Evolutionary conservation across 495 filamentous ascomycete genomes (phyloP).

Genomic region (Aspergillus asperescens): DNA sequence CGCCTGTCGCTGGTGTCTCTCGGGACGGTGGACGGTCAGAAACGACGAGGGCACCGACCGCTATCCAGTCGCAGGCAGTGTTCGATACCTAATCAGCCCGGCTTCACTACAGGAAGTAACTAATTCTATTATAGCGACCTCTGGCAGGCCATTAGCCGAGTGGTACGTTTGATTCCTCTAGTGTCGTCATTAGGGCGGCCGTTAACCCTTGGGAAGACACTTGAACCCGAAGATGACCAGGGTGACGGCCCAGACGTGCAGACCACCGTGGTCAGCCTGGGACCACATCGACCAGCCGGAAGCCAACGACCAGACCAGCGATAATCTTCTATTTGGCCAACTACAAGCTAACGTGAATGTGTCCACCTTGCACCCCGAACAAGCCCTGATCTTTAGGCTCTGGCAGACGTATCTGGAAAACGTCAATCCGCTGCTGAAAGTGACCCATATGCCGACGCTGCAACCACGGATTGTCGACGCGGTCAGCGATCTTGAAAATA

Average conservation of each 20-base stretch:
- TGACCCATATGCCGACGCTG: constrained; percentile 47
- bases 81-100: constrained; percentile 29
- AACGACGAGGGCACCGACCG: constrained; percentile 4
- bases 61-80: constrained; percentile 21
- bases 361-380: constrained; percentile 44
- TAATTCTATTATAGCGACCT: constrained; percentile 29
- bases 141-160: constrained; percentile 46
- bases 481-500: constrained; percentile 17
- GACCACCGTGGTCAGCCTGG: constrained; percentile 39
- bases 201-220: constrained; percentile 7
- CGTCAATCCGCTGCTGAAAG: constrained; percentile 49
- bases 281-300: constrained; percentile 34
- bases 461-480: constrained; percentile 41
- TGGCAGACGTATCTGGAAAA: constrained; percentile 50
- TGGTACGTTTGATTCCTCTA: constrained; percentile 32
- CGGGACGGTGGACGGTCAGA: constrained; percentile 23
- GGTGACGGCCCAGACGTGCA: constrained; percentile 25
- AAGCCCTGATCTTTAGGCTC: constrained; percentile 36
- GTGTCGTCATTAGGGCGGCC: not conserved
- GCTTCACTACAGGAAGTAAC: constrained; percentile 37
- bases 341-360: constrained; percentile 36
- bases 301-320: too few species aligned
- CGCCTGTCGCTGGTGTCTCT: too few species aligned
- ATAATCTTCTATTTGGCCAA: constrained; percentile 50
- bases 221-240: constrained; percentile 19